A percentile compares a stretch with the other conserved stretches of the same genome.
Conservation (phyloP, 1,284 basidiomycete species). For the Cryptococcus maquisensis region DNA sequence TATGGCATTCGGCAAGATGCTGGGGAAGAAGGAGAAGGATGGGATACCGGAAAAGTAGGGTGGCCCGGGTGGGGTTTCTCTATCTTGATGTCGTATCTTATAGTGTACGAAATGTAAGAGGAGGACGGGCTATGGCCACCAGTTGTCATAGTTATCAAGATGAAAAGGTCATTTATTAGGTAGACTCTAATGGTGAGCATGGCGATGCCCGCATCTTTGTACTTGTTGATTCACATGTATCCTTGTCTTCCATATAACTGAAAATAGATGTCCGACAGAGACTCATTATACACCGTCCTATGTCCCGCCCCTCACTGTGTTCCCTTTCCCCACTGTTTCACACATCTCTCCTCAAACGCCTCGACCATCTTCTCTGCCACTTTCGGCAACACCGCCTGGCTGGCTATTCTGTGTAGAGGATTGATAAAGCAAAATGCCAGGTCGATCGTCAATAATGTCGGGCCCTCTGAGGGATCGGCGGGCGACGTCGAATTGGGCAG, state of each 20-base stretch:
- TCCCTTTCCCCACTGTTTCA: conserved; percentile 60
- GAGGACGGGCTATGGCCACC: background rate
- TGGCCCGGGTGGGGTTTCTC: too few species aligned
- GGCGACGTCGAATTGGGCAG: conserved; percentile 11
- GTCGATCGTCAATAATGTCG: conserved; percentile 73
- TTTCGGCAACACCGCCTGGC: conserved; percentile 76
- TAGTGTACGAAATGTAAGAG: background rate
- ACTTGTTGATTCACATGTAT: background rate
- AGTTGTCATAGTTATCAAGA: background rate
- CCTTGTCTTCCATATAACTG: background rate
- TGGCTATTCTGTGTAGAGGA: conserved; percentile 76
- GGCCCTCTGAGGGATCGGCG: conserved; percentile 37
- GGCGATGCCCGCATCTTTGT: too few species aligned
- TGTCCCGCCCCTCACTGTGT: background rate
- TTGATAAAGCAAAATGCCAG: conserved; percentile 82
- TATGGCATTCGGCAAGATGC: conserved; percentile 38
- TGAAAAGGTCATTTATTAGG: background rate
- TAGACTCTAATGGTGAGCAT: background rate
- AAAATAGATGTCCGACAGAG: background rate
- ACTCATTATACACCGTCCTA: background rate
- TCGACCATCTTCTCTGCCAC: conserved; percentile 84
- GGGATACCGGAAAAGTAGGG: conserved; percentile 14
- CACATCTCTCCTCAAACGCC: conserved; percentile 82
- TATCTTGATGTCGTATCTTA: background rate
- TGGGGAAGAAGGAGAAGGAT: conserved; percentile 39